Percentiles rank a stretch among this genome's conserved stretches.
These are phyloP conservation scores for Akanthomyces lecanii DNA, from an alignment of 2,329 filamentous ascomycete species.

Conservation along the genomic window DNA sequence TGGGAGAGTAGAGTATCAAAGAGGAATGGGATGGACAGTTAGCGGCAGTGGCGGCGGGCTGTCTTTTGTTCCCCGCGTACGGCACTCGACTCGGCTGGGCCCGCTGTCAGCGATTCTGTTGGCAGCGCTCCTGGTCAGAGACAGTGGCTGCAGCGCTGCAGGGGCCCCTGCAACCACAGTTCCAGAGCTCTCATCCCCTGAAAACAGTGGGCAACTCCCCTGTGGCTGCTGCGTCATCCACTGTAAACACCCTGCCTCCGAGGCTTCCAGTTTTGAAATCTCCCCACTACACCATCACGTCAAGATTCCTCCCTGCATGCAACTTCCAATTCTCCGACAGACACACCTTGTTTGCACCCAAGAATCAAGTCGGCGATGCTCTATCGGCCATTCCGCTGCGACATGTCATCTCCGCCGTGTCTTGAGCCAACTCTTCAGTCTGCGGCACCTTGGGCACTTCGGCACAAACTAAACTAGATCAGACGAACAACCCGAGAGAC, in stretches of 20 bases:
- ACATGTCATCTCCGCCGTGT: background rate
- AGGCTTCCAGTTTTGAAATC: background rate
- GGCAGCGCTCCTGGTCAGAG: background rate
- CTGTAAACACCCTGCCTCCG: background rate
- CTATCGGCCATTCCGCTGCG: background rate
- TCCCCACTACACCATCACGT: background rate
- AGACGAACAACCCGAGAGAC: background rate
- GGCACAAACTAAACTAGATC: background rate
- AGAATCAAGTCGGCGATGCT: background rate
- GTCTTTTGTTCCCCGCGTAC: background rate
- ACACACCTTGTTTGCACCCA: background rate
- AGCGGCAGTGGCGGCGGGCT: background rate
- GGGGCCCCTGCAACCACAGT: background rate
- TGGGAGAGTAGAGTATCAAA: too few relatives aligned
- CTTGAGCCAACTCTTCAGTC: background rate
- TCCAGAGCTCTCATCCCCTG: too few relatives aligned
- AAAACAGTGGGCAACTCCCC: background rate
- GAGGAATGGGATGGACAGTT: background rate
- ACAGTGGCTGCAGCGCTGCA: background rate
- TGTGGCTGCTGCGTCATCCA: background rate
- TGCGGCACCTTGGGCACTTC: background rate
- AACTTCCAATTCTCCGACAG: background rate
- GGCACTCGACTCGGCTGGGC: too few relatives aligned
- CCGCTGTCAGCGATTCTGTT: background rate
- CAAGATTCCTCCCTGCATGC: constrained; percentile 1